phyloP scores from a whole-genome alignment of 805 yeast species.

The Cyberlindnera mrakii region DNA sequence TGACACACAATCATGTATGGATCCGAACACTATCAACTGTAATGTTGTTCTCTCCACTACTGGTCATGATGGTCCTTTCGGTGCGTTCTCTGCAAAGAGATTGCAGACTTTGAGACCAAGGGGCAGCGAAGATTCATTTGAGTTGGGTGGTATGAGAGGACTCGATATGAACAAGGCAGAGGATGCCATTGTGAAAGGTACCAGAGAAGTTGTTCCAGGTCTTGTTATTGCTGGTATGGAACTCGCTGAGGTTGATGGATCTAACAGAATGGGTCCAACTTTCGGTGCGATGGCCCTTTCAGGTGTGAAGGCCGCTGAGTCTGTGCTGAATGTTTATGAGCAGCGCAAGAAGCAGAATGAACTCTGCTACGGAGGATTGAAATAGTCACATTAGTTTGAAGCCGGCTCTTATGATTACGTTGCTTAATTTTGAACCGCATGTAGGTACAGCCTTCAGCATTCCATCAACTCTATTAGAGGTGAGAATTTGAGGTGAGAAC shows the following conservation, averaged over 20 bases:
- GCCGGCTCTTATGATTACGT: too few relatives aligned
- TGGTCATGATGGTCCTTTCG: conserved; percentile 82
- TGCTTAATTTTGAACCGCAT: too few relatives aligned
- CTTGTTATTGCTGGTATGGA: conserved; percentile 58
- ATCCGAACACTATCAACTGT: conserved; percentile 20
- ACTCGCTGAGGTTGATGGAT: conserved; percentile 69
- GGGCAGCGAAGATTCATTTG: not conserved
- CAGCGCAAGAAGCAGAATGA: conserved; percentile 1
- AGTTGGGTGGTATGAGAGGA: conserved; percentile 59
- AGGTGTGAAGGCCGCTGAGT: conserved; percentile 74
- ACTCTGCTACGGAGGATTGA: not conserved
- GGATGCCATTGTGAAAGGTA: conserved; percentile 29
- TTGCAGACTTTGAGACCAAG: conserved; percentile 25
- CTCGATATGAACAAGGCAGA: conserved; percentile 75
- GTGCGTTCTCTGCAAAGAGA: conserved; percentile 74
- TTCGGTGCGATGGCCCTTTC: conserved; percentile 77
- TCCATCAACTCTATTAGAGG: too few relatives aligned
- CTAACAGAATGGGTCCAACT: conserved; percentile 81
- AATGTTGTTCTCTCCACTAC: conserved; percentile 61
- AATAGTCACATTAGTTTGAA: not conserved
- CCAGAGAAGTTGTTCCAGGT: conserved; percentile 4
- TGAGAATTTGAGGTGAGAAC: too few relatives aligned
- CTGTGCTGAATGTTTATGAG: conserved; percentile 4
- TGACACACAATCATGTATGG: conserved; percentile 59
- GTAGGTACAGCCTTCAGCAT: too few relatives aligned